phyloP scores from a whole-genome alignment of 1,139 yeast genomes.

The Pichia kudriavzevii region DNA sequence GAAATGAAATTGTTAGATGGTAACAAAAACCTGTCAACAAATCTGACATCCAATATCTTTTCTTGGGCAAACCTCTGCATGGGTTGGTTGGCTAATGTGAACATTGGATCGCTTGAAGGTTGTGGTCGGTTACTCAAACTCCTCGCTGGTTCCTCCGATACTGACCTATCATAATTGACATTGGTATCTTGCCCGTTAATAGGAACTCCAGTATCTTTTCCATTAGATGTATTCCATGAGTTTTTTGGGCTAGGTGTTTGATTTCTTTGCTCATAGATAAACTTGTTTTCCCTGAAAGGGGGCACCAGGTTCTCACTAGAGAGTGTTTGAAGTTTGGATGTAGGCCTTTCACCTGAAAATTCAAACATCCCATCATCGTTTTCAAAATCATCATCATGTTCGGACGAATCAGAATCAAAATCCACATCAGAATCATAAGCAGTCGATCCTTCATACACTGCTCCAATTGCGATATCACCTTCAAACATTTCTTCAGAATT shows the following conservation, averaged over 20 bases:
- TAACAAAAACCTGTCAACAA: slow-evolving; percentile 19
- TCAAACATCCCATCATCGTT: too few relatives aligned
- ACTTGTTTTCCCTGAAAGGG: not conserved
- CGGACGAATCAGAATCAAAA: too few relatives aligned
- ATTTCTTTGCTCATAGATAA: not conserved
- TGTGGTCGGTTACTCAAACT: slow-evolving; percentile 13
- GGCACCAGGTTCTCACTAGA: not conserved
- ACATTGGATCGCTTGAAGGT: slow-evolving; percentile 23
- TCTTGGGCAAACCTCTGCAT: slow-evolving; percentile 27
- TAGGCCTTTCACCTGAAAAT: too few relatives aligned
- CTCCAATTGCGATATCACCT: too few relatives aligned
- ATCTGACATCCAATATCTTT: slow-evolving; percentile 8
- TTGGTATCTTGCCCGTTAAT: slow-evolving; percentile 27
- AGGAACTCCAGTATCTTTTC: slow-evolving; percentile 18
- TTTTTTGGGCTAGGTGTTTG: not conserved
- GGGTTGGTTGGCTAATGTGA: slow-evolving; percentile 29
- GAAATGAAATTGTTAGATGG: too few relatives aligned
- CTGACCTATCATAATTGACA: slow-evolving; percentile 11
- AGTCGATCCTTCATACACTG: too few relatives aligned
- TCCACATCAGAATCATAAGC: too few relatives aligned
- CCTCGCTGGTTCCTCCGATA: slow-evolving; percentile 6
- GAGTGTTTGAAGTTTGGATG: too few relatives aligned
- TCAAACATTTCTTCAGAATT: too few relatives aligned
- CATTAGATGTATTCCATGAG: not conserved
- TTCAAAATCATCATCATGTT: too few relatives aligned